These are phyloP conservation scores for Manihot esculenta DNA, from an alignment of 441 rosid genomes.

Conservation along the genomic window DNA sequence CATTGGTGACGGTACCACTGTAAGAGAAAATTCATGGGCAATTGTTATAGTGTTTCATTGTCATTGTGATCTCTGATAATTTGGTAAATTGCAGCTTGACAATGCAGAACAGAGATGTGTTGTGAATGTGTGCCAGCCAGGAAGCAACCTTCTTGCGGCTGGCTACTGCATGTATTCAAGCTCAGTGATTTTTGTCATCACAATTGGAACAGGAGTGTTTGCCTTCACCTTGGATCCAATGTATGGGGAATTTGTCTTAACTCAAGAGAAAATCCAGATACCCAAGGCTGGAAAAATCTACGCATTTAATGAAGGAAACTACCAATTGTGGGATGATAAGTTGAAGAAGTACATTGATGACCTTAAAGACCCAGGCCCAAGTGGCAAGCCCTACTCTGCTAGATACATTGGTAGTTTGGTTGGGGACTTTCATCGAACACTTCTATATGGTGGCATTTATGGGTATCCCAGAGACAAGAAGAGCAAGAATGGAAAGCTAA, in stretches of 20 bases:
- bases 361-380: slow-evolving; percentile 87
- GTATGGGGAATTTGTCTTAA: slow-evolving; percentile 91
- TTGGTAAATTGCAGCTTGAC: slow-evolving; percentile 56
- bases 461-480: slow-evolving; percentile 90
- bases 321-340: slow-evolving; percentile 86
- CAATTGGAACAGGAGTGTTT: slow-evolving; percentile 78
- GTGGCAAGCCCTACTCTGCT: slow-evolving; percentile 87
- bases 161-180: slow-evolving; percentile 99
- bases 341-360: slow-evolving; percentile 85
- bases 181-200: slow-evolving; percentile 78
- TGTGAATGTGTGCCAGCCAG: slow-evolving; percentile 92
- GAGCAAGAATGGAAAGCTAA: slow-evolving; percentile 92
- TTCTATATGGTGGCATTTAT: slow-evolving; percentile 85
- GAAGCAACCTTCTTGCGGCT: slow-evolving; percentile 84
- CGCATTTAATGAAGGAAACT: slow-evolving; percentile 92
- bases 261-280: slow-evolving; percentile 76
- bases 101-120: slow-evolving; percentile 58
- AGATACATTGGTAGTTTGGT: slow-evolving; percentile 93
- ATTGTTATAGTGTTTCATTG: not conserved
- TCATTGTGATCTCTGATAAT: not conserved
- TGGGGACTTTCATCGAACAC: slow-evolving; percentile 88
- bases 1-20: slow-evolving; percentile 56
- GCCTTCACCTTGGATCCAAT: slow-evolving; percentile 87
- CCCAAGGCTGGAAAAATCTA: slow-evolving; percentile 85
- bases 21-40: slow-evolving; percentile 27